Percentiles rank a stretch among this genome's conserved stretches.
phyloP scores from a whole-genome alignment of 257 asterid species.

The Capsicum pubescens region DNA sequence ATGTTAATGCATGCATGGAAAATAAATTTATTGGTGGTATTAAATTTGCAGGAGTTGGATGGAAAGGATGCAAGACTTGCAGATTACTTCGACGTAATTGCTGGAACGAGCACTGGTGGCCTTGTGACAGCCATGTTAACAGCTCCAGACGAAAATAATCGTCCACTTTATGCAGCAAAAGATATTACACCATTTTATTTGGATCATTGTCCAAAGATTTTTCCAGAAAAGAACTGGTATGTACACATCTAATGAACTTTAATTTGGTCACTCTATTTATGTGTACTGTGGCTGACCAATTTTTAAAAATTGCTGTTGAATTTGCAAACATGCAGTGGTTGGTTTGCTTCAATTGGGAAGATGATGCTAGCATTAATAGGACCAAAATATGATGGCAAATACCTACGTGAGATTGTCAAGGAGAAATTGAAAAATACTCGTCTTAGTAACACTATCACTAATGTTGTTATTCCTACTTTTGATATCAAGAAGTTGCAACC shows the following conservation, averaged over 20 bases:
- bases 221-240: conserved; percentile 38
- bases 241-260: background rate
- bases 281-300: background rate
- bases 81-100: conserved; percentile 67
- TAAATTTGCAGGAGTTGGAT: conserved; percentile 47
- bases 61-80: conserved; percentile 64
- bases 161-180: conserved; percentile 61
- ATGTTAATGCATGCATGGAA: background rate
- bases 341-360: conserved; percentile 29
- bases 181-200: conserved; percentile 57
- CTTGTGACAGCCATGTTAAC: conserved; percentile 62
- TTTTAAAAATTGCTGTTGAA: background rate
- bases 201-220: conserved; percentile 48
- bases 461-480: conserved; percentile 60
- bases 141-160: conserved; percentile 51
- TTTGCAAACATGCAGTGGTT: conserved; percentile 37
- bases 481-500: conserved; percentile 58
- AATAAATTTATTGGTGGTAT: background rate
- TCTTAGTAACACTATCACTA: conserved; percentile 47
- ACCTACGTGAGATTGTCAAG: conserved; percentile 44
- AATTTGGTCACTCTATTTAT: background rate
- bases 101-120: conserved; percentile 81
- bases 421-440: conserved; percentile 46
- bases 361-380: conserved; percentile 31
- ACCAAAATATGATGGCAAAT: conserved; percentile 53